A percentile compares a stretch with the other conserved stretches of the same genome.
Evolutionary conservation across 1,284 basidiomycete species (phyloP).

Genomic region (Marasmius sp.): DNA sequence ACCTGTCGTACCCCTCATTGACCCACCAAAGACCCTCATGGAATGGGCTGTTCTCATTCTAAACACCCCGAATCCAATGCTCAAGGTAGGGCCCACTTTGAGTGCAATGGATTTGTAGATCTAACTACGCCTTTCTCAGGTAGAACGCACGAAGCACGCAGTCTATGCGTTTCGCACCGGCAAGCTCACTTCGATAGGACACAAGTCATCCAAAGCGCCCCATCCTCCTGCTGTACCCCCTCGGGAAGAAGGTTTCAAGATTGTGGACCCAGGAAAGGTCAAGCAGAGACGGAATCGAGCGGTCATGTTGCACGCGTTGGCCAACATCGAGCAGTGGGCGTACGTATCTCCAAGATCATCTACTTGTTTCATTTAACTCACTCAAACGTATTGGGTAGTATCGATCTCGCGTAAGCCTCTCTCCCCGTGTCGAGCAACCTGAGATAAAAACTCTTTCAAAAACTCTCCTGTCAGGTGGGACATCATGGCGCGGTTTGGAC

Average conservation of each 20-base stretch:
- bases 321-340: constrained; percentile 94
- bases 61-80: constrained; percentile 68
- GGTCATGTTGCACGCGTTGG: constrained; percentile 79
- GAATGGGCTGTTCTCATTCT: constrained; percentile 78
- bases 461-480: constrained; percentile 59
- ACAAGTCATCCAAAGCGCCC: constrained; percentile 49
- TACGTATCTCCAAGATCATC: constrained; percentile 37
- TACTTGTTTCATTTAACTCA: background rate
- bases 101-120: background rate
- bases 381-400: constrained; percentile 36
- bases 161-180: constrained; percentile 72
- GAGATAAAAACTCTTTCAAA: background rate
- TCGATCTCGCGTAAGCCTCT: constrained; percentile 68
- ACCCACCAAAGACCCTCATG: constrained; percentile 63
- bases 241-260: constrained; percentile 52
- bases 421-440: constrained; percentile 2
- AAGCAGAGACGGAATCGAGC: constrained; percentile 68
- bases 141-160: constrained; percentile 68
- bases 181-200: constrained; percentile 64
- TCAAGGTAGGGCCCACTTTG: constrained; percentile 43
- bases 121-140: constrained; percentile 34
- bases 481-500: constrained; percentile 80
- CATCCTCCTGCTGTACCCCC: constrained; percentile 70
- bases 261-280: constrained; percentile 63
- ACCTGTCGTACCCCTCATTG: constrained; percentile 45